These are phyloP conservation scores for Ceratocystis variospora DNA, from an alignment of 2,329 filamentous ascomycete genomes.

Conservation along the genomic window DNA sequence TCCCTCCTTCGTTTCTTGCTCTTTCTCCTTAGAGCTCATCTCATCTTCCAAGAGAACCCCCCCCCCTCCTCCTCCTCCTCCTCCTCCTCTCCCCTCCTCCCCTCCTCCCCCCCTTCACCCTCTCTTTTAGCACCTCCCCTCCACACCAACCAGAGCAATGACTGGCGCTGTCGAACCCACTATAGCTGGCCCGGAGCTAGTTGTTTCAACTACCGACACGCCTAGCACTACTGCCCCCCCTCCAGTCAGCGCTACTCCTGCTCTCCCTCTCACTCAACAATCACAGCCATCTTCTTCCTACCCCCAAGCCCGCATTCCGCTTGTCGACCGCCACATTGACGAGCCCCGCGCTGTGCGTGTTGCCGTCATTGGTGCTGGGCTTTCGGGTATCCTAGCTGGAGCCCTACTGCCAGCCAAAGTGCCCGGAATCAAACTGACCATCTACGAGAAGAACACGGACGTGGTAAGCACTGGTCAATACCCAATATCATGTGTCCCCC, in stretches of 20 bases:
- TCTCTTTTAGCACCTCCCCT: not conserved
- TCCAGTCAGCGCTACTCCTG: not conserved
- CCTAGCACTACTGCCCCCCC: not conserved
- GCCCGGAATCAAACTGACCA: slow-evolving; percentile 49
- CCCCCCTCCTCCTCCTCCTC: not conserved
- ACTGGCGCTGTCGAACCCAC: slow-evolving; percentile 5
- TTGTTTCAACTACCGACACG: not conserved
- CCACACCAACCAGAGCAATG: not conserved
- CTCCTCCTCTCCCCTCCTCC: not conserved
- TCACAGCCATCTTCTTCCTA: not conserved
- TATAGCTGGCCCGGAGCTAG: slow-evolving; percentile 2
- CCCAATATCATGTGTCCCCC: not conserved
- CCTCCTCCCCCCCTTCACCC: not conserved
- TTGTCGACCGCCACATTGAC: slow-evolving; percentile 28
- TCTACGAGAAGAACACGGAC: slow-evolving; percentile 55
- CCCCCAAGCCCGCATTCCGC: slow-evolving; percentile 13
- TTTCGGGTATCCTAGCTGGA: slow-evolving; percentile 38
- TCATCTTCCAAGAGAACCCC: not conserved
- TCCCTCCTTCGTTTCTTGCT: not conserved
- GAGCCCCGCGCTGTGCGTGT: slow-evolving; percentile 27
- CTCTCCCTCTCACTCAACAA: not conserved
- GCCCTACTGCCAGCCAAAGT: slow-evolving; percentile 55
- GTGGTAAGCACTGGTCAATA: slow-evolving; percentile 34
- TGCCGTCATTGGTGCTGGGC: slow-evolving; percentile 28
- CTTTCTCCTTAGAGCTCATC: not conserved